Evolutionary conservation across 768 basidiomycete genomes (phyloP).

Genomic region (Pleurotus platypus): DNA sequence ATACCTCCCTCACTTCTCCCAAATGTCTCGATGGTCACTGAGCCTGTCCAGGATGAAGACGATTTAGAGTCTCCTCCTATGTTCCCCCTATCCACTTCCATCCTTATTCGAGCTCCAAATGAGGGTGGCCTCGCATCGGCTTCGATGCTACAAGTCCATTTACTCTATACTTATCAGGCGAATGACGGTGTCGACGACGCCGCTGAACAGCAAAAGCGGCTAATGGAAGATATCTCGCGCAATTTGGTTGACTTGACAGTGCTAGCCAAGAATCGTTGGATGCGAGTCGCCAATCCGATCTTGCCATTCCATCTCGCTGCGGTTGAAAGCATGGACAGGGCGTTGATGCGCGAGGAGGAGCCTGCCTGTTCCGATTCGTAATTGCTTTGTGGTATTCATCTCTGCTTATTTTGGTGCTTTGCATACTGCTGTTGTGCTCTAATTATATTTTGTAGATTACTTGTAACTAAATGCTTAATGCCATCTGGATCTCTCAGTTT

Average conservation of each 20-base stretch:
- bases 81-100: constrained; percentile 53
- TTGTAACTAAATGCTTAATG: background rate
- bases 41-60: constrained; percentile 15
- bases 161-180: constrained; percentile 49
- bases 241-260: constrained; percentile 72
- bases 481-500: too few relatives aligned
- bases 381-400: background rate
- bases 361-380: constrained; percentile 5
- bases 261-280: constrained; percentile 48
- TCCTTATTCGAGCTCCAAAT: constrained; percentile 54
- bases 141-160: constrained; percentile 59
- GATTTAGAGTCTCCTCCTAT: constrained; percentile 32
- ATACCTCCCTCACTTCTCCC: constrained; percentile 23
- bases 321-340: constrained; percentile 56
- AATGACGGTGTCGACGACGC: constrained; percentile 21
- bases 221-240: constrained; percentile 54
- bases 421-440: background rate
- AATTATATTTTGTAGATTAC: background rate
- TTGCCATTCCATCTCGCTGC: constrained; percentile 77
- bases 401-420: background rate
- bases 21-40: constrained; percentile 29
- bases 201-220: constrained; percentile 25
- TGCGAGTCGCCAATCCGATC: constrained; percentile 43
- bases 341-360: constrained; percentile 31
- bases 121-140: constrained; percentile 37